Conservation (phyloP, 1,284 basidiomycete species). For the Agroathelia rolfsii region DNA sequence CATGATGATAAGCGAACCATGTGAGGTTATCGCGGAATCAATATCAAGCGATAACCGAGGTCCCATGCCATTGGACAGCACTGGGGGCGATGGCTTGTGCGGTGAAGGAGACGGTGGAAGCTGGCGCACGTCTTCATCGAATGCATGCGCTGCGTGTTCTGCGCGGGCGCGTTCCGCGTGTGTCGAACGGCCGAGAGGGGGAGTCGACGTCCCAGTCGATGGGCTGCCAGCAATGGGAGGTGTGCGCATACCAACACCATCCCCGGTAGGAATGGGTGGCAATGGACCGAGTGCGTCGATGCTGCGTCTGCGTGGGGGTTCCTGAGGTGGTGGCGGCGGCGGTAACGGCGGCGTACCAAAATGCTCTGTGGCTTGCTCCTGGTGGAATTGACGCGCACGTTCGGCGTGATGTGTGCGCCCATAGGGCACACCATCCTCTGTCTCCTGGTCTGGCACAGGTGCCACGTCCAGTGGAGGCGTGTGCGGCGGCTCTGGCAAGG, state of each 20-base stretch:
- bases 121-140: conserved; percentile 36
- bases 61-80: no score
- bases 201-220: conserved; percentile 30
- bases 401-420: conserved; percentile 61
- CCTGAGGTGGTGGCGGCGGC: conserved; percentile 14
- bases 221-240: no score
- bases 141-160: conserved; percentile 27
- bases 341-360: conserved; percentile 16
- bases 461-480: conserved; percentile 17
- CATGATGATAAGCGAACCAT: no score
- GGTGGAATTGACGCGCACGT: conserved; percentile 28
- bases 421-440: conserved; percentile 56
- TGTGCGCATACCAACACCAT: conserved; percentile 14
- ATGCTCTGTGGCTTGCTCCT: conserved; percentile 4
- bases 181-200: conserved; percentile 39
- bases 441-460: conserved; percentile 41
- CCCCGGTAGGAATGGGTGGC: no score
- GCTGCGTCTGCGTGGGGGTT: no score
- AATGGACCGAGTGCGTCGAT: no score
- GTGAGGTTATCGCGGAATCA: no score
- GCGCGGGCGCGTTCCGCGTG: conserved; percentile 34
- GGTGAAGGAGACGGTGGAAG: conserved; percentile 58
- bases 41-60: no score
- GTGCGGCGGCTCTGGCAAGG: conserved; percentile 10
- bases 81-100: conserved; percentile 34